phyloP scores from a whole-genome alignment of 1,284 basidiomycete species.

The Cryptococcus wingfieldii region DNA sequence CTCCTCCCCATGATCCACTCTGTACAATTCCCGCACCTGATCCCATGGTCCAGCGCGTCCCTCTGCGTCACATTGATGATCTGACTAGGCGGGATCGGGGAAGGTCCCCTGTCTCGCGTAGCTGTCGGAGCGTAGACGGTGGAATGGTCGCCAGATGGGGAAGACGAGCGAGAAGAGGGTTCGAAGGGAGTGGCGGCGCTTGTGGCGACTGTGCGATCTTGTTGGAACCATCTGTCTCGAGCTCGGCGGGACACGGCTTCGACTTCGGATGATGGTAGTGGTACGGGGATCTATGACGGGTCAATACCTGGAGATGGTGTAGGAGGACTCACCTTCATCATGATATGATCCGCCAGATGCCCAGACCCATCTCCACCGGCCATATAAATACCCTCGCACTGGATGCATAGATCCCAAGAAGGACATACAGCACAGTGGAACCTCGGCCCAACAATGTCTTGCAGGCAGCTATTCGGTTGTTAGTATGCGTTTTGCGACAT shows the following conservation, averaged over 20 bases:
- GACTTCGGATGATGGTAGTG: conserved; percentile 66
- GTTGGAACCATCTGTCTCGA: conserved; percentile 66
- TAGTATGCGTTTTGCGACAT: not conserved
- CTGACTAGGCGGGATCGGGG: conserved; percentile 3
- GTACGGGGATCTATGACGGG: conserved; percentile 67
- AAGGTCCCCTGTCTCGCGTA: not conserved
- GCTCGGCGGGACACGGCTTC: conserved; percentile 69
- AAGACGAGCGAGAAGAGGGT: conserved; percentile 28
- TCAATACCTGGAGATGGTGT: not conserved
- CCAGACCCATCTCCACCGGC: conserved; percentile 21
- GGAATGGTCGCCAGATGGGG: conserved; percentile 35
- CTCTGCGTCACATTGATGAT: conserved; percentile 9
- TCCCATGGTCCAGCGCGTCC: conserved; percentile 42
- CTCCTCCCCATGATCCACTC: conserved; percentile 46
- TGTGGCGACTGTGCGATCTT: conserved; percentile 59
- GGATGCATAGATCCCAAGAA: conserved; percentile 63
- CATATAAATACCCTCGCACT: conserved; percentile 75
- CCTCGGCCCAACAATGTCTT: conserved; percentile 80
- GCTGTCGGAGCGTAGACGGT: conserved; percentile 40
- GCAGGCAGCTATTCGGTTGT: conserved; percentile 62
- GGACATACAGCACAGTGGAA: conserved; percentile 86
- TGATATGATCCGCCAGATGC: conserved; percentile 61
- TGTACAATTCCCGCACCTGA: conserved; percentile 39
- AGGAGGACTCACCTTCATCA: conserved; percentile 70
- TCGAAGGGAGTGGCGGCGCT: not conserved